Evolutionary conservation across 441 rosid genomes (phyloP), one percentile per base, ranked within the genome.

Genomic region (Pelargonium myrrhifolium): DNA sequence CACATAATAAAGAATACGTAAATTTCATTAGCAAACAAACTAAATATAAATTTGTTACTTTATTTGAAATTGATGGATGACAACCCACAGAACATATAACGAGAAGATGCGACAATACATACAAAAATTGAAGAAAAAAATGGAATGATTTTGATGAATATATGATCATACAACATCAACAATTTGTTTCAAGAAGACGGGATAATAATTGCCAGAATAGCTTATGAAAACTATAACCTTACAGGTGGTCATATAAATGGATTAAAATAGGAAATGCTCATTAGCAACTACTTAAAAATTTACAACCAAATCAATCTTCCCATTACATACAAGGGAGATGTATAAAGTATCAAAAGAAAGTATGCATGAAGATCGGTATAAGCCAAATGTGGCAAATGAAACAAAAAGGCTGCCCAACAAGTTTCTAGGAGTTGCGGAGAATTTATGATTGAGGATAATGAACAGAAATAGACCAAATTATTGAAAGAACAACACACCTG

Each of bases 401-500:
- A 53, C 6, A 17, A 45, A 45, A 35, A 15, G 10, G 59, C 24
- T 12, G 59, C 17, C 7, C 22, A 51, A 53, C 22, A 18, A 17
- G 18, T 53, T 15, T 20, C 22, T 2, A 53, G 24, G 3, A 53
- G 22, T 53, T 45, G 17, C 18, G 59, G 22, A 53, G 59, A 53
- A 15, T 17, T 8, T 53, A 20, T 1, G 18, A 53, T 4, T 53
- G 9, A 53, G 22, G 22, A 5, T 17, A 18, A 53, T 15, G 6
- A 17, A 9, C 59, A 53, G 39, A 28, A 62, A 49, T 4, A 47
- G 42, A 14, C 42, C 17, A 62, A 3, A 9, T 20, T 21, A 43
- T 21, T 64, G 14, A 10, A 20, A 42, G 15, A 43, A 76, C 66
- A 68, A 62, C 70, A 69, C 60, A 85, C 99, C 95, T 92, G 97